Percentiles rank a stretch among this genome's conserved stretches.
phyloP scores from a whole-genome alignment of 2,329 filamentous ascomycete genomes.

The Pyrenophora graminea region DNA sequence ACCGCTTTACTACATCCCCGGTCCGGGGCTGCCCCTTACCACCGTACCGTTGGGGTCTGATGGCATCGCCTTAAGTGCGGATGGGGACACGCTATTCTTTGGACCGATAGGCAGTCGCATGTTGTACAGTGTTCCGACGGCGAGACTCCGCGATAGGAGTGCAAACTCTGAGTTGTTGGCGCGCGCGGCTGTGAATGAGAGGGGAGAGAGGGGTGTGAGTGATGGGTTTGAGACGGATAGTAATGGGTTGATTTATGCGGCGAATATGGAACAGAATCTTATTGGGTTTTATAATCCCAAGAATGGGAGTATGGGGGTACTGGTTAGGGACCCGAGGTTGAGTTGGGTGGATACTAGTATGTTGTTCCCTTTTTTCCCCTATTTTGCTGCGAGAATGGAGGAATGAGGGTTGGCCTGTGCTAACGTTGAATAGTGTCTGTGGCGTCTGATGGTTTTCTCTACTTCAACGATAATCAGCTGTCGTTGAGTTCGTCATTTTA shows the following conservation, averaged over 20 bases:
- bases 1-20: slow-evolving; percentile 50
- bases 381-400: background rate
- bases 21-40: slow-evolving; percentile 41
- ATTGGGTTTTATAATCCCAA: slow-evolving; percentile 50
- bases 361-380: slow-evolving; percentile 4
- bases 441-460: slow-evolving; percentile 55
- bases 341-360: slow-evolving; percentile 57
- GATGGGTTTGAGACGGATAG: slow-evolving; percentile 59
- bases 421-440: slow-evolving; percentile 37
- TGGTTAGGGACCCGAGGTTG: slow-evolving; percentile 53
- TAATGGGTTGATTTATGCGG: slow-evolving; percentile 55
- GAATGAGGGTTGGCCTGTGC: background rate
- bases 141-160: slow-evolving; percentile 48
- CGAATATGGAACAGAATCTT: slow-evolving; percentile 54
- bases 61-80: slow-evolving; percentile 56
- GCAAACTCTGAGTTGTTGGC: slow-evolving; percentile 50
- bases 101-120: slow-evolving; percentile 51
- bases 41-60: slow-evolving; percentile 54
- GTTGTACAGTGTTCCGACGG: slow-evolving; percentile 53
- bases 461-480: slow-evolving; percentile 60
- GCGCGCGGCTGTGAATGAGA: slow-evolving; percentile 49
- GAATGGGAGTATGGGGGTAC: slow-evolving; percentile 51
- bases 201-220: slow-evolving; percentile 55
- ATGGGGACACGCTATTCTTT: slow-evolving; percentile 55
- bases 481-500: slow-evolving; percentile 43